Percentiles rank a stretch among this genome's conserved stretches.
These are phyloP conservation scores for Psilocybe tampanensis DNA, from an alignment of 768 basidiomycete species.

Conservation along the genomic window DNA sequence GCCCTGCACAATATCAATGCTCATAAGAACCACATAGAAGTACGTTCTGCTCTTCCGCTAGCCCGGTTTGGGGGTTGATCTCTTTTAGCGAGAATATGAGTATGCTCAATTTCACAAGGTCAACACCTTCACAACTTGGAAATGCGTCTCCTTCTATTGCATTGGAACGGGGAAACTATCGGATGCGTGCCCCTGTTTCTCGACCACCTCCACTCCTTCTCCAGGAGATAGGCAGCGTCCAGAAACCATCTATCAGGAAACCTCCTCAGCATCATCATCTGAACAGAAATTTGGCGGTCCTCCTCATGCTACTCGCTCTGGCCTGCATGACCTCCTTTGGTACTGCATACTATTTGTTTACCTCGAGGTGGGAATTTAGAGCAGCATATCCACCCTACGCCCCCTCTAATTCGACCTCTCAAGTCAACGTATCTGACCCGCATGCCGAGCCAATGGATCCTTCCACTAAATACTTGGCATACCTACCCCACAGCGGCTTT, in stretches of 20 bases:
- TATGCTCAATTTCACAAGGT: slow-evolving; percentile 22
- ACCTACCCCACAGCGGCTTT: slow-evolving; percentile 82
- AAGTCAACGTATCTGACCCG: slow-evolving; percentile 25
- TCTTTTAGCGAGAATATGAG: slow-evolving; percentile 22
- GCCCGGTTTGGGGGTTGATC: neutral
- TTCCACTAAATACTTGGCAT: slow-evolving; percentile 58
- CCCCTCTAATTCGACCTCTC: slow-evolving; percentile 31
- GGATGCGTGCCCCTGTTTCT: slow-evolving; percentile 51
- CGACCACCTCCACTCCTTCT: slow-evolving; percentile 20
- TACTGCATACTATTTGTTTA: slow-evolving; percentile 64
- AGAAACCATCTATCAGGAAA: slow-evolving; percentile 4
- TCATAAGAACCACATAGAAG: neutral
- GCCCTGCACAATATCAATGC: neutral
- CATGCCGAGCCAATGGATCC: slow-evolving; percentile 15
- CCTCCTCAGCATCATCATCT: slow-evolving; percentile 18
- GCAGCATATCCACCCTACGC: slow-evolving; percentile 15
- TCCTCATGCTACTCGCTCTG: slow-evolving; percentile 48
- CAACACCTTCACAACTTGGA: slow-evolving; percentile 14
- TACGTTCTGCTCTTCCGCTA: neutral
- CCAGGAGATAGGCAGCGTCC: slow-evolving; percentile 6
- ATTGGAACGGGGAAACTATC: slow-evolving; percentile 66
- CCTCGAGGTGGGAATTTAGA: slow-evolving; percentile 55
- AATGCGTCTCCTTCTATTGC: slow-evolving; percentile 63
- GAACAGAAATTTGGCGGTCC: slow-evolving; percentile 36
- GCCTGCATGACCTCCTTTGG: slow-evolving; percentile 57